Evolutionary conservation across 345 rosid species (phyloP).

Genomic region (Gossypium arboreum): DNA sequence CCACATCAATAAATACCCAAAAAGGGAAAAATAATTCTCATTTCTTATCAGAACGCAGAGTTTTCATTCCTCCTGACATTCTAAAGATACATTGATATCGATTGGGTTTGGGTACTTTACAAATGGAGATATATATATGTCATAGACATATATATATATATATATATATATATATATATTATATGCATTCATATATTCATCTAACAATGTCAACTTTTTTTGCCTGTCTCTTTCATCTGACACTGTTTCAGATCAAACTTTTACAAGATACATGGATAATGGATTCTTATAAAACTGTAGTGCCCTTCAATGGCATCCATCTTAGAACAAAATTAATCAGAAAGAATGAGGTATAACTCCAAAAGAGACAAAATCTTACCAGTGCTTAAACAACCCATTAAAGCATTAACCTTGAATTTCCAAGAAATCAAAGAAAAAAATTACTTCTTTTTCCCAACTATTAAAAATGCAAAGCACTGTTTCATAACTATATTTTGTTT

Average conservation of each 20-base stretch:
- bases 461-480: conserved; percentile 9
- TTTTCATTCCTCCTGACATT: conserved; percentile 31
- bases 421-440: conserved; percentile 29
- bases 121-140: conserved; percentile 7
- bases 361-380: conserved; percentile 26
- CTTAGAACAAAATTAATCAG: neutral
- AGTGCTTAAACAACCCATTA: conserved; percentile 33
- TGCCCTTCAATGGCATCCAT: conserved; percentile 17
- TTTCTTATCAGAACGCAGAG: conserved; percentile 5
- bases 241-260: conserved; percentile 24
- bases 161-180: no score
- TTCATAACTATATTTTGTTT: neutral
- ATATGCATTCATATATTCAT: neutral
- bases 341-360: neutral
- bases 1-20: conserved; percentile 24
- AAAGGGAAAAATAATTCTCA: neutral
- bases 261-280: conserved; percentile 8
- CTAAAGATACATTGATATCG: conserved; percentile 37
- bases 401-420: conserved; percentile 33
- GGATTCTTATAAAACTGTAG: neutral
- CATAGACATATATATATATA: no score
- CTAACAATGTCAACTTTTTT: neutral
- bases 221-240: conserved; percentile 18
- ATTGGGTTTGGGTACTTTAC: conserved; percentile 15
- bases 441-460: conserved; percentile 24